Evolutionary conservation across 495 filamentous ascomycete species (phyloP).

Genomic region (Neurospora sp.): DNA sequence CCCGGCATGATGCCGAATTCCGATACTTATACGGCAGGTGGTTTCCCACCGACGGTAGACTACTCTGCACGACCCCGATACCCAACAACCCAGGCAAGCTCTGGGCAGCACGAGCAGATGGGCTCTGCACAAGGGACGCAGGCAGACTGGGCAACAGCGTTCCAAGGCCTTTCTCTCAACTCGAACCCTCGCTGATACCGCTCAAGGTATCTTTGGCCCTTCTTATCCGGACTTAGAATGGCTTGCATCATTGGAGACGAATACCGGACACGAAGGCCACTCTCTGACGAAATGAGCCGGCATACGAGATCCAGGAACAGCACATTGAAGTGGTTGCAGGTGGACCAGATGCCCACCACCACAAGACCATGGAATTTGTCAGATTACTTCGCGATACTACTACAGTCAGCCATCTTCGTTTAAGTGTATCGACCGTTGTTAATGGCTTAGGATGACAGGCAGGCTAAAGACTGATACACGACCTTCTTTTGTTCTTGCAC

Average conservation of each 20-base stretch:
- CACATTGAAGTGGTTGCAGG: not conserved
- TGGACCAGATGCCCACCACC: not conserved
- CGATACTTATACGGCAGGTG: constrained; percentile 28
- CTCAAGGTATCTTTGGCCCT: not conserved
- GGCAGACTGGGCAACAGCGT: constrained; percentile 36
- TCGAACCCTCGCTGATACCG: constrained; percentile 24
- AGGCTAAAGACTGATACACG: not conserved
- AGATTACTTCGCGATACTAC: constrained; percentile 7
- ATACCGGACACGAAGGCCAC: not conserved
- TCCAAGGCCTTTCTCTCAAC: constrained; percentile 46
- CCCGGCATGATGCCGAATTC: constrained; percentile 30
- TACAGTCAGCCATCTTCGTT: constrained; percentile 7
- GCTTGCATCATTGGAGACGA: not conserved
- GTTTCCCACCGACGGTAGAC: constrained; percentile 32
- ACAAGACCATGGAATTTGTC: constrained; percentile 23
- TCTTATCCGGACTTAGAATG: not conserved
- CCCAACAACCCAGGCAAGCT: constrained; percentile 27
- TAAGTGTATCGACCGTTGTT: constrained; percentile 19
- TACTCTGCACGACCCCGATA: constrained; percentile 35
- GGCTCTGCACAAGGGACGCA: constrained; percentile 25
- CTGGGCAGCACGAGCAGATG: constrained; percentile 29
- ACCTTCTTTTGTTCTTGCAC: constrained; percentile 10
- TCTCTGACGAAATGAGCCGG: not conserved
- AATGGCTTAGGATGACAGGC: not conserved
- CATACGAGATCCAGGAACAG: not conserved